Percentiles rank a stretch among this genome's conserved stretches.
Evolutionary conservation across 805 yeast species (phyloP).

Genomic region (Sugiyamaella chiloensis): DNA sequence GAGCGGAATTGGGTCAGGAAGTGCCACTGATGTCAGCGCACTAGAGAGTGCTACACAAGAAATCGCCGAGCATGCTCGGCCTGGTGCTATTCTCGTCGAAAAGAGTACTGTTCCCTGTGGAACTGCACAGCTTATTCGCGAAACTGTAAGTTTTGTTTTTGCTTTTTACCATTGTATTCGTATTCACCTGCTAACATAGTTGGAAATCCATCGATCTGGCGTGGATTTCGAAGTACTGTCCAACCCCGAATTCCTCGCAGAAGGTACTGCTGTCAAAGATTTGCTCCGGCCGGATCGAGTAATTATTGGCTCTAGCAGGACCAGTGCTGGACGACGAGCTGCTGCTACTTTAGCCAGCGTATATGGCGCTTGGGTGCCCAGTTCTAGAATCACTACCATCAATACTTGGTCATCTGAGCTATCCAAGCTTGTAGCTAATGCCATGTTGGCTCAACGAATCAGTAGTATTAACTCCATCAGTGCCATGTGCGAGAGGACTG

Average conservation of each 20-base stretch:
- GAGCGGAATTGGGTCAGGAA: slow-evolving; percentile 30
- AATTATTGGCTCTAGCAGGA: slow-evolving; percentile 30
- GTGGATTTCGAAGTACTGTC: slow-evolving; percentile 30
- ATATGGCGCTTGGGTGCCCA: slow-evolving; percentile 31
- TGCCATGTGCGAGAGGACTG: slow-evolving; percentile 33
- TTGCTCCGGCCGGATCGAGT: slow-evolving; percentile 31
- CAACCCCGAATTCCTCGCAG: slow-evolving; percentile 33
- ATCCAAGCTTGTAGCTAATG: slow-evolving; percentile 33
- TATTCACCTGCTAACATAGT: not conserved
- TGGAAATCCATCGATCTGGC: slow-evolving; percentile 24
- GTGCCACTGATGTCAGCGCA: slow-evolving; percentile 31
- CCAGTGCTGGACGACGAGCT: slow-evolving; percentile 27
- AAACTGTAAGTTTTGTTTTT: slow-evolving; percentile 26
- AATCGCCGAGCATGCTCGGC: slow-evolving; percentile 29
- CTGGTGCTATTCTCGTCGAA: slow-evolving; percentile 32
- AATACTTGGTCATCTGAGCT: slow-evolving; percentile 34
- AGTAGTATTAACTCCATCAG: slow-evolving; percentile 33
- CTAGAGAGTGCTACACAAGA: slow-evolving; percentile 32
- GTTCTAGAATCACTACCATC: slow-evolving; percentile 29
- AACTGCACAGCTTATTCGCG: slow-evolving; percentile 30
- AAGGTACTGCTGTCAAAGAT: slow-evolving; percentile 31
- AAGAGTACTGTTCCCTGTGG: slow-evolving; percentile 33
- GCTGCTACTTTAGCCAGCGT: slow-evolving; percentile 31
- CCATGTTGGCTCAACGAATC: slow-evolving; percentile 32
- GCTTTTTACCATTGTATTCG: not conserved